phyloP scores from a whole-genome alignment of 2,329 filamentous ascomycete species.

The Aureobasidium sp. region DNA sequence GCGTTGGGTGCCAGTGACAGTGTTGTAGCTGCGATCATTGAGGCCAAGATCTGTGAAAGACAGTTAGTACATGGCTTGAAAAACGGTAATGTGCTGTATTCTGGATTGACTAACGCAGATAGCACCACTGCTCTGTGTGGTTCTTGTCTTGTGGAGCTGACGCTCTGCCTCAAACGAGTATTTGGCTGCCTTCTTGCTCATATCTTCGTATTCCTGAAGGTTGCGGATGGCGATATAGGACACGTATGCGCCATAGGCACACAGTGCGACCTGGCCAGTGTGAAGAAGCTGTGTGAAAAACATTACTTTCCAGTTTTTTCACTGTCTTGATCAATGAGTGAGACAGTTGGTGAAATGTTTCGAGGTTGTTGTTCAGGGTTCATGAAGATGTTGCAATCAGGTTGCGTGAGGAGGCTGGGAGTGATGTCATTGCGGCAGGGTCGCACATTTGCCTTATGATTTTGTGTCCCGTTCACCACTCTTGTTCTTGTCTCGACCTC shows the following conservation, averaged over 20 bases:
- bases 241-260: constrained; percentile 34
- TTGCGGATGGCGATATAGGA: constrained; percentile 36
- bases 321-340: background rate
- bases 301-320: background rate
- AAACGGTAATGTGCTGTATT: background rate
- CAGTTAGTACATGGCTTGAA: background rate
- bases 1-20: constrained; percentile 16
- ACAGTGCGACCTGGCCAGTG: constrained; percentile 30
- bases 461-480: no score
- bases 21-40: constrained; percentile 19
- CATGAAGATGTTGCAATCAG: background rate
- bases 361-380: background rate
- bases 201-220: constrained; percentile 37
- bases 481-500: no score
- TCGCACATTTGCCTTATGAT: background rate
- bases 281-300: constrained; percentile 22
- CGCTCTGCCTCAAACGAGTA: constrained; percentile 34
- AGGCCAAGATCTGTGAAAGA: constrained; percentile 21
- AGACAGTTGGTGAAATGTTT: background rate
- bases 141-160: constrained; percentile 36
- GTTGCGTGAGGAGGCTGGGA: background rate
- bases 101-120: constrained; percentile 25
- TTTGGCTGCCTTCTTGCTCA: constrained; percentile 35
- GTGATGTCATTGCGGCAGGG: background rate
- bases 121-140: constrained; percentile 34